Percentiles rank a stretch among this genome's conserved stretches.
phyloP scores from a whole-genome alignment of 2,329 filamentous ascomycete genomes.

The Sphaerostilbella broomeana region DNA sequence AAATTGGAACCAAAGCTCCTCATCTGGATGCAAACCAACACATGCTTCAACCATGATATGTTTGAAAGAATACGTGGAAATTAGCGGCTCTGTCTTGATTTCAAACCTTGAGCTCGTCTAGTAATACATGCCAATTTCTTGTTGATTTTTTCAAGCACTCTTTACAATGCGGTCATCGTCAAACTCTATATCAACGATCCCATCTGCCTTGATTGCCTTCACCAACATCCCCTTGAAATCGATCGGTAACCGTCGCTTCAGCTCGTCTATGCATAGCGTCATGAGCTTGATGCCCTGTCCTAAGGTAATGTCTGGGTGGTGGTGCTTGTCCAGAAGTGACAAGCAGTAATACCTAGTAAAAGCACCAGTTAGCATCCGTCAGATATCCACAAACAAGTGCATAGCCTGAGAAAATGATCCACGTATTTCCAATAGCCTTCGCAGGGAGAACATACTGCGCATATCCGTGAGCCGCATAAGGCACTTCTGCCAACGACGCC shows the following conservation, averaged over 20 bases:
- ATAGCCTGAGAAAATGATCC: neutral
- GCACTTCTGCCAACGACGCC: constrained; percentile 77
- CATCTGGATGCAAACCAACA: neutral
- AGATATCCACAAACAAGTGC: neutral
- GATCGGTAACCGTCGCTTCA: constrained; percentile 93
- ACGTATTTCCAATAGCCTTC: neutral
- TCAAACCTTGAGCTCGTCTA: constrained; percentile 21
- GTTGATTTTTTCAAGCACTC: constrained; percentile 40
- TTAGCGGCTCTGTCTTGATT: constrained; percentile 8
- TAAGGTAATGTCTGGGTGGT: constrained; percentile 86
- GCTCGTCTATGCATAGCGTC: constrained; percentile 90
- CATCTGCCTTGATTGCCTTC: constrained; percentile 93
- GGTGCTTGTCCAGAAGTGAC: constrained; percentile 96
- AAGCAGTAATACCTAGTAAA: constrained; percentile 82
- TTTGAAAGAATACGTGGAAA: constrained; percentile 1
- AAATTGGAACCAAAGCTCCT: no score
- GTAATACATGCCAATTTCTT: constrained; percentile 29
- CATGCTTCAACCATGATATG: neutral
- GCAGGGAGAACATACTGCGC: constrained; percentile 63
- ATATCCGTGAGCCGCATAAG: constrained; percentile 96
- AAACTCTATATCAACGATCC: constrained; percentile 77
- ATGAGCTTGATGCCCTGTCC: constrained; percentile 89
- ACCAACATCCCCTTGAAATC: constrained; percentile 97
- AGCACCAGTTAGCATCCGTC: constrained; percentile 12
- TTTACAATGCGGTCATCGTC: constrained; percentile 71